A percentile compares a stretch with the other conserved stretches of the same genome.
Conservation (phyloP, 768 basidiomycete genomes). For the Tylopilus subfusipes region DNA sequence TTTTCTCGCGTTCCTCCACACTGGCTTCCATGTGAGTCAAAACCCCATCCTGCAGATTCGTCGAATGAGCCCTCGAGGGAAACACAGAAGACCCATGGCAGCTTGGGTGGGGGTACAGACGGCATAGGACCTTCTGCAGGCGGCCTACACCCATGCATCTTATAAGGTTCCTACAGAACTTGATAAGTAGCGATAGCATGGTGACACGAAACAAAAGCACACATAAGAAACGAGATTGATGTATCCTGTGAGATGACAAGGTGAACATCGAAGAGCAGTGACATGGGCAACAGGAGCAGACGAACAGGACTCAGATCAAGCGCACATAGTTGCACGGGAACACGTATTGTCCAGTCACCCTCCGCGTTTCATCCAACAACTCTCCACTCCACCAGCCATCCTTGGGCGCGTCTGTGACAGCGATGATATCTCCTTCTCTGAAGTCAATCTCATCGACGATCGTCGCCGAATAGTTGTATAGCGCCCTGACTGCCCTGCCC, state of each 20-base stretch:
- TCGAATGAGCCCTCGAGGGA: no score
- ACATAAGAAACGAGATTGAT: no score
- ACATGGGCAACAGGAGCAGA: neutral
- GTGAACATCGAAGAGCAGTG: neutral
- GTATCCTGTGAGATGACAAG: neutral
- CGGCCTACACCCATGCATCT: no score
- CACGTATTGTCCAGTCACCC: constrained; percentile 68
- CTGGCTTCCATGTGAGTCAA: no score
- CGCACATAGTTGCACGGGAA: constrained; percentile 90
- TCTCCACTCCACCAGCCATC: constrained; percentile 99
- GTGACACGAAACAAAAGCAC: neutral
- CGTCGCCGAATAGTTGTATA: constrained; percentile 82
- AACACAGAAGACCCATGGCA: no score
- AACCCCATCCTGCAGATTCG: no score
- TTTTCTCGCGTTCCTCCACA: no score
- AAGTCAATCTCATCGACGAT: constrained; percentile 96
- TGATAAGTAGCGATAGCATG: neutral
- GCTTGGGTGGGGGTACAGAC: no score
- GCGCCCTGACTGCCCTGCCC: constrained; percentile 1
- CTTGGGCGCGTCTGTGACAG: constrained; percentile 88
- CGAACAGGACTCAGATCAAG: constrained; percentile 36
- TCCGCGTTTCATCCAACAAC: constrained; percentile 67
- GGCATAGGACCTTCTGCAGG: no score
- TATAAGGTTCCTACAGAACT: neutral
- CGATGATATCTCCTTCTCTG: constrained; percentile 92